Evolutionary conservation across 2,329 filamentous ascomycete genomes (phyloP).

Genomic region (Penicillium sp.): DNA sequence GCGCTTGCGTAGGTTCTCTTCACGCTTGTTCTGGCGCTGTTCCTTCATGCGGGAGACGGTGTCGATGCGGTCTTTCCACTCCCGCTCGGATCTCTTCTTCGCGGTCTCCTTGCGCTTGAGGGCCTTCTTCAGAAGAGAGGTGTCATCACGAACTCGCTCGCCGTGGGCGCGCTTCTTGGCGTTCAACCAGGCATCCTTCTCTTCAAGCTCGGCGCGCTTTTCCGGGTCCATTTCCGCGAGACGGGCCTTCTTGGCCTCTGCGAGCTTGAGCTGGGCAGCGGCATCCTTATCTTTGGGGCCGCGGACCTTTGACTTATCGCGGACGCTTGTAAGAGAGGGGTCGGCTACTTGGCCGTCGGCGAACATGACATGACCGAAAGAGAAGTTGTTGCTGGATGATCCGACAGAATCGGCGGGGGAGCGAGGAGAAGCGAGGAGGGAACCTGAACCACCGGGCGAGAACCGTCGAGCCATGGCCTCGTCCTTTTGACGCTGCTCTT

Average conservation of each 20-base stretch:
- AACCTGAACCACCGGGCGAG: constrained; percentile 61
- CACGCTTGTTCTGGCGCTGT: constrained; percentile 78
- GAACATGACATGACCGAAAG: constrained; percentile 91
- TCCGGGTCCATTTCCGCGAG: constrained; percentile 72
- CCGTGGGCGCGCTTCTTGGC: constrained; percentile 87
- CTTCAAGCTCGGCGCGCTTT: constrained; percentile 82
- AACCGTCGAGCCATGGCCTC: constrained; percentile 59
- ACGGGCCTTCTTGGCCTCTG: constrained; percentile 82
- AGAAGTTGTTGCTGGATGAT: constrained; percentile 66
- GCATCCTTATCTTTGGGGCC: constrained; percentile 85
- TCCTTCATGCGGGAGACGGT: constrained; percentile 75
- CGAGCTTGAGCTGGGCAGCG: constrained; percentile 80
- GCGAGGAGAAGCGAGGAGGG: constrained; percentile 57
- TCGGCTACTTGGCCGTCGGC: constrained; percentile 80
- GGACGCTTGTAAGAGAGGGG: constrained; percentile 62
- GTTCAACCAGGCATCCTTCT: constrained; percentile 93
- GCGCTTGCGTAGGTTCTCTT: constrained; percentile 74
- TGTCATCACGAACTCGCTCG: constrained; percentile 85
- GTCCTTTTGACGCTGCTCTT: constrained; percentile 67
- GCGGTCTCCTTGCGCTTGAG: constrained; percentile 87
- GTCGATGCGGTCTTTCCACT: constrained; percentile 75
- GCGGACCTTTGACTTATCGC: constrained; percentile 73
- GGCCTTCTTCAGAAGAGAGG: constrained; percentile 85
- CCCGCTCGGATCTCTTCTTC: constrained; percentile 89
- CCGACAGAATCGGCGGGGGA: constrained; percentile 50